Evolutionary conservation across 495 filamentous ascomycete species (phyloP), one percentile per base, ranked within the genome.

Genomic region (Thozetella sp.): DNA sequence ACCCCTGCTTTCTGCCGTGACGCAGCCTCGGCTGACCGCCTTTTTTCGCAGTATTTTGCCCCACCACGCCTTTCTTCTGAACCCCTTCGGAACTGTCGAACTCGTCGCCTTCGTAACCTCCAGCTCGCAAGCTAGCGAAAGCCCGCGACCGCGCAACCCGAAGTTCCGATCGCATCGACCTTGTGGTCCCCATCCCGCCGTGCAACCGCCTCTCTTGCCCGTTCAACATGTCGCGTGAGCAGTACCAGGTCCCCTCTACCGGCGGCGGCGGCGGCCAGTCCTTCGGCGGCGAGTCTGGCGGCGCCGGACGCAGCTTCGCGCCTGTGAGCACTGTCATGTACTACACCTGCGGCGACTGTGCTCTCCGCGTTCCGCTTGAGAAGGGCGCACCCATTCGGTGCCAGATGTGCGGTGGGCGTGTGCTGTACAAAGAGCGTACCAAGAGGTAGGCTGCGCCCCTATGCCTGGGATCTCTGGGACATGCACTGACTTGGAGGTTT

Each of bases 351-450:
- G 95, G 93, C 72, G 93, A 97, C 77, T 99, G 95, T 82, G 90
- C 91, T 57, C 77, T 84, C 55, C 88, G 90, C 58, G 92, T 97
- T 22, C 81, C 86, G 10, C 80, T 98, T 64, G 90, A 91, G 76
- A 85, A 89, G 60, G 91, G 87, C 56, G 93, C 96, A 65, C 88
- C 90, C 56, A 96, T 98, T 64, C 87, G 95, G 24, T 99, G 95
- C 81, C 92, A 93, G 76, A 92, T 94, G 75, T 99, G 95, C 72
- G 96, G 95, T 23, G 93, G 97, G 70, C 89, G 95, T 60, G 92
- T 99, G 54, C 78, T 99, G 60, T 97, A 97, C 76, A 99, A 99
- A 84, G 92, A 97, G 86, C 78, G 95, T 66, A 99, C 95, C 27
- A 97, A 97, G 83, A 84, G 96, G 95, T 97, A 72, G 19, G 22